Evolutionary conservation across 2,329 filamentous ascomycete genomes (phyloP).

Genomic region (Hypoxylon sp.): DNA sequence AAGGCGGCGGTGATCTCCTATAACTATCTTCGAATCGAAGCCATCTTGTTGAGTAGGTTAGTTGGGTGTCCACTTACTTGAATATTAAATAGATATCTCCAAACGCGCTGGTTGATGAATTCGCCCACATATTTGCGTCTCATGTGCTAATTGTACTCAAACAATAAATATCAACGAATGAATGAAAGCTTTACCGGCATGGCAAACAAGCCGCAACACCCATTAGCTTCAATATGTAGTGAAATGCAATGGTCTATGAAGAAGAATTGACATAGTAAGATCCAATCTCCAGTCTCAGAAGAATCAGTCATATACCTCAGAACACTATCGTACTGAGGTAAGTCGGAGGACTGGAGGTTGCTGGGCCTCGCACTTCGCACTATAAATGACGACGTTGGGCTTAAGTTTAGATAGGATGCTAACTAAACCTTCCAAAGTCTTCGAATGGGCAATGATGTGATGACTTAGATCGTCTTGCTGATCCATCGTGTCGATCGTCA

Average conservation of each 20-base stretch:
- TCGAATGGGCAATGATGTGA: constrained; percentile 41
- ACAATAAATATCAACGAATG: neutral
- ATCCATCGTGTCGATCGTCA: constrained; percentile 31
- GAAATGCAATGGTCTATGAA: neutral
- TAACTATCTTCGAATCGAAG: neutral
- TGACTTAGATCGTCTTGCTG: constrained; percentile 41
- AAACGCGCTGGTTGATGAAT: neutral
- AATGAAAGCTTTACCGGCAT: neutral
- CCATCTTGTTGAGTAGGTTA: too few species aligned
- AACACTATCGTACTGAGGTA: neutral
- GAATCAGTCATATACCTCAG: neutral
- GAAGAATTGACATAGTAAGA: neutral
- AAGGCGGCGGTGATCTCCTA: neutral
- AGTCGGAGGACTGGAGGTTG: too few species aligned
- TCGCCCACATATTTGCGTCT: neutral
- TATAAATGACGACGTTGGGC: constrained; percentile 13
- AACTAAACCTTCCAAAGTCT: constrained; percentile 36
- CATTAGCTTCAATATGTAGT: neutral
- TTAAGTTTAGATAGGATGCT: constrained; percentile 17
- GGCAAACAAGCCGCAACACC: neutral
- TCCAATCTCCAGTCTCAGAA: neutral
- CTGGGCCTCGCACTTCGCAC: neutral
- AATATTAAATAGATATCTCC: neutral
- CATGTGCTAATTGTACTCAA: neutral
- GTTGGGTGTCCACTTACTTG: neutral